A percentile compares a stretch with the other conserved stretches of the same genome.
phyloP scores from a whole-genome alignment of 1,139 yeast species.

The Kazachstania sp. region DNA sequence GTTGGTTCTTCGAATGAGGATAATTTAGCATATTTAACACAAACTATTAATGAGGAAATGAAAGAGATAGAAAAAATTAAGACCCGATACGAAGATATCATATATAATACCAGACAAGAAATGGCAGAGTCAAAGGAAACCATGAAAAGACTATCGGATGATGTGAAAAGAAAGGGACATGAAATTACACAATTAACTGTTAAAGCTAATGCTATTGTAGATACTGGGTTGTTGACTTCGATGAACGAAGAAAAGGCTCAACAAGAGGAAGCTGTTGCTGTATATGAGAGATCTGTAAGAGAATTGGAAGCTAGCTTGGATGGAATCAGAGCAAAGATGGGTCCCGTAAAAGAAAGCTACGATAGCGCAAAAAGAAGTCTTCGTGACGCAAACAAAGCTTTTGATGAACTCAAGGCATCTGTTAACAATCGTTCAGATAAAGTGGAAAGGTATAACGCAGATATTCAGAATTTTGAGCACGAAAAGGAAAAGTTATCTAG shows the following conservation, averaged over 20 bases:
- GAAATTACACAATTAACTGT: slow-evolving; percentile 19
- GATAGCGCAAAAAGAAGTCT: slow-evolving; percentile 15
- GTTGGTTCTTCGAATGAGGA: slow-evolving; percentile 19
- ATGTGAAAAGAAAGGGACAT: slow-evolving; percentile 12
- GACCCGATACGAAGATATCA: slow-evolving; percentile 11
- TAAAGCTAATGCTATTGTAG: slow-evolving; percentile 31
- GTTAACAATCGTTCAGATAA: slow-evolving; percentile 23
- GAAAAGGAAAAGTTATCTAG: slow-evolving; percentile 13
- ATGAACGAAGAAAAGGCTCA: slow-evolving; percentile 26
- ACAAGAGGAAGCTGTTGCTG: slow-evolving; percentile 23
- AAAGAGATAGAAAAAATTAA: slow-evolving; percentile 16
- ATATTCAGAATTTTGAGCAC: slow-evolving; percentile 14
- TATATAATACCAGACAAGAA: slow-evolving; percentile 10
- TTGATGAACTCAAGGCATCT: slow-evolving; percentile 21
- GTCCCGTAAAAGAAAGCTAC: slow-evolving; percentile 19
- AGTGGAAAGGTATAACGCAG: slow-evolving; percentile 21
- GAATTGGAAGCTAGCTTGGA: slow-evolving; percentile 24
- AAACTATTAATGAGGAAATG: slow-evolving; percentile 21
- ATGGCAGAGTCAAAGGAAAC: slow-evolving; percentile 10
- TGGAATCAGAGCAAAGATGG: slow-evolving; percentile 16
- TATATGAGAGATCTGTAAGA: slow-evolving; percentile 24
- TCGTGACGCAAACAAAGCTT: slow-evolving; percentile 7
- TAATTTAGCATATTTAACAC: slow-evolving; percentile 21
- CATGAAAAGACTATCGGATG: slow-evolving; percentile 7
- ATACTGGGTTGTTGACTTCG: slow-evolving; percentile 35